Evolutionary conservation across 306 rosid genomes (phyloP).

Genomic region (Quercus mongolica): DNA sequence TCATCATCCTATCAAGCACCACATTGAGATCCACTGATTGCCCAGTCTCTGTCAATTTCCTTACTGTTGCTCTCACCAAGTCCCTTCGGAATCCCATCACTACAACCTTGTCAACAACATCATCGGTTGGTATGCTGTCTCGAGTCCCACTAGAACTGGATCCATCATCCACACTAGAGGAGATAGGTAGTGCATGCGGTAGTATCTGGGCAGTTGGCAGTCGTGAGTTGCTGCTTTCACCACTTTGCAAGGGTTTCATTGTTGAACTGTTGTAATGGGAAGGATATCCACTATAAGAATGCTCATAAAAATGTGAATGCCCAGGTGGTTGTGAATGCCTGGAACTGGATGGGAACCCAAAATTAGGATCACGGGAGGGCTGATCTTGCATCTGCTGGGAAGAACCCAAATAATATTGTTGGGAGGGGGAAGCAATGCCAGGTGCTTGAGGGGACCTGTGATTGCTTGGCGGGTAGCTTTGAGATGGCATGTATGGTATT

Average conservation of each 20-base stretch:
- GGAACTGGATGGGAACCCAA: conserved; percentile 6
- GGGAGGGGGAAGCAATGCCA: conserved; percentile 7
- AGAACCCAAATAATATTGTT: conserved; percentile 20
- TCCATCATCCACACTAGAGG: conserved; percentile 27
- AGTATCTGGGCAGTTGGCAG: conserved; percentile 17
- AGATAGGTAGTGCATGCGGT: conserved; percentile 49
- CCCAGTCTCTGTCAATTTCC: conserved; percentile 40
- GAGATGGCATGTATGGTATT: no score
- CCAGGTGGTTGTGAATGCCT: conserved; percentile 22
- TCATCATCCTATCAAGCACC: conserved; percentile 42
- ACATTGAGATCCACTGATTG: conserved; percentile 38
- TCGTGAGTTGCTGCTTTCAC: conserved; percentile 11
- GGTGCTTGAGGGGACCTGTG: neutral
- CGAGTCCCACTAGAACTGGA: conserved; percentile 26
- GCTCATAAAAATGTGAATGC: conserved; percentile 15
- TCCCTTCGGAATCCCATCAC: conserved; percentile 53
- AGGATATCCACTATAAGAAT: conserved; percentile 13
- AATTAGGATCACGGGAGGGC: conserved; percentile 3
- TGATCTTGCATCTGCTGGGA: conserved; percentile 6
- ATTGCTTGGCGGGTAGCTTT: no score
- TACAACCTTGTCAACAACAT: conserved; percentile 40
- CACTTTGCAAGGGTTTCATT: conserved; percentile 10
- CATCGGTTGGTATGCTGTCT: conserved; percentile 21
- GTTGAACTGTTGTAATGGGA: conserved; percentile 12
- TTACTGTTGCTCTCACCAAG: conserved; percentile 39